phyloP scores from a whole-genome alignment of 1,284 basidiomycete genomes.

The Cystobasidiaceae sp. region DNA sequence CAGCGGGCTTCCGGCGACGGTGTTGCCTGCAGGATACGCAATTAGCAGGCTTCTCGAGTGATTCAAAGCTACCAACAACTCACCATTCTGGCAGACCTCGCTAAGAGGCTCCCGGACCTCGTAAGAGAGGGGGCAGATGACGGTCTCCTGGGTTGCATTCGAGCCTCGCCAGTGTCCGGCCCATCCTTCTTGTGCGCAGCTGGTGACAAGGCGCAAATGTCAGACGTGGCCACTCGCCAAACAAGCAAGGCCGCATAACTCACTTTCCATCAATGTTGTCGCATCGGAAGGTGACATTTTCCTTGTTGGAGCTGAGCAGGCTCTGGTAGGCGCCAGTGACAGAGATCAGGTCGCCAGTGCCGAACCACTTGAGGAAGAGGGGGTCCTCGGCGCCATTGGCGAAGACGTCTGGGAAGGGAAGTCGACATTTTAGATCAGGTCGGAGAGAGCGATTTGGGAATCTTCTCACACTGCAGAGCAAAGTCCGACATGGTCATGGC shows the following conservation, averaged over 20 bases:
- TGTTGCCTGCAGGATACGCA: slow-evolving; percentile 41
- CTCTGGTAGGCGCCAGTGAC: slow-evolving; percentile 45
- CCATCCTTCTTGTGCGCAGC: slow-evolving; percentile 46
- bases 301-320: slow-evolving; percentile 45
- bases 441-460: slow-evolving; percentile 42
- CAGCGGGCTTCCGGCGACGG: slow-evolving; percentile 43
- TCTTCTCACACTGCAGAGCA: slow-evolving; percentile 38
- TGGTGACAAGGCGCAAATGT: background rate
- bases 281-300: slow-evolving; percentile 47
- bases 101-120: background rate
- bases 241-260: background rate
- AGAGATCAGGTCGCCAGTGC: slow-evolving; percentile 42
- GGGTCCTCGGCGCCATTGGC: slow-evolving; percentile 45
- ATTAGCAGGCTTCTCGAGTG: slow-evolving; percentile 39
- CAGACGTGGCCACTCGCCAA: background rate
- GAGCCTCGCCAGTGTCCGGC: slow-evolving; percentile 50
- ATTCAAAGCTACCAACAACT: background rate
- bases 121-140: slow-evolving; percentile 43
- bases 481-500: background rate
- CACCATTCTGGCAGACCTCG: slow-evolving; percentile 11
- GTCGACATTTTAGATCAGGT: background rate
- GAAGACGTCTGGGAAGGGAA: slow-evolving; percentile 44
- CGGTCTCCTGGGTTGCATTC: slow-evolving; percentile 50
- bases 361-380: slow-evolving; percentile 48
- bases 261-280: slow-evolving; percentile 49